Conservation (phyloP, 2,329 filamentous ascomycete species). For the Talaromyces rugulosus region DNA sequence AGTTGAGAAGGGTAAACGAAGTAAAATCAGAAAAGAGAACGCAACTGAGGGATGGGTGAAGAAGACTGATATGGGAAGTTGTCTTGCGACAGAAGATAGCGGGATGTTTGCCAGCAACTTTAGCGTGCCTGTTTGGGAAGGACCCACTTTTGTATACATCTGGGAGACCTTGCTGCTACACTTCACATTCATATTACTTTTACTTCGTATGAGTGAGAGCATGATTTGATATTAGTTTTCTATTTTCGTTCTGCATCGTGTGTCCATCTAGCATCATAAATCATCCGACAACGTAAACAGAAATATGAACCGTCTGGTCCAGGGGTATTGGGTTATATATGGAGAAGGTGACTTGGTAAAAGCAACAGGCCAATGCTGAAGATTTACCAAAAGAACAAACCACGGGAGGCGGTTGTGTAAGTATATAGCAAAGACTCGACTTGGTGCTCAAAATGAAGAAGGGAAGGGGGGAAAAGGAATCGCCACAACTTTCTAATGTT, state of each 20-base stretch:
- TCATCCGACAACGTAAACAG: neutral
- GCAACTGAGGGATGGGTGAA: neutral
- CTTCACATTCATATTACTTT: neutral
- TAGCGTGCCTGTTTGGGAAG: neutral
- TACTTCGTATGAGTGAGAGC: neutral
- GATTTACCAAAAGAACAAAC: neutral
- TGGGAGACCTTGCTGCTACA: neutral
- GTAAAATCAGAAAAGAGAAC: neutral
- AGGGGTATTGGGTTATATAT: neutral
- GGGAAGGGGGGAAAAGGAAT: neutral
- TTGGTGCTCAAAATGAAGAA: neutral
- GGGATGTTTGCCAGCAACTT: neutral
- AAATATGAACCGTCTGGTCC: neutral
- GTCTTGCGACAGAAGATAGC: neutral
- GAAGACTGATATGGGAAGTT: neutral
- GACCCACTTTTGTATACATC: neutral
- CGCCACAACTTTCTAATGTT: constrained; percentile 15
- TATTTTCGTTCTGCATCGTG: neutral
- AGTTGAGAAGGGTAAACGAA: neutral
- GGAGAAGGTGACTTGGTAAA: neutral
- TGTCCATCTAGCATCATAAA: neutral
- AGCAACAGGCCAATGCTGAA: neutral
- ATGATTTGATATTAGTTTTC: neutral
- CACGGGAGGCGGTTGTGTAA: neutral
- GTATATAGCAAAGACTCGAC: neutral